Conservation (phyloP, 2,329 filamentous ascomycete species). For the Keithomyces neogunnii region DNA sequence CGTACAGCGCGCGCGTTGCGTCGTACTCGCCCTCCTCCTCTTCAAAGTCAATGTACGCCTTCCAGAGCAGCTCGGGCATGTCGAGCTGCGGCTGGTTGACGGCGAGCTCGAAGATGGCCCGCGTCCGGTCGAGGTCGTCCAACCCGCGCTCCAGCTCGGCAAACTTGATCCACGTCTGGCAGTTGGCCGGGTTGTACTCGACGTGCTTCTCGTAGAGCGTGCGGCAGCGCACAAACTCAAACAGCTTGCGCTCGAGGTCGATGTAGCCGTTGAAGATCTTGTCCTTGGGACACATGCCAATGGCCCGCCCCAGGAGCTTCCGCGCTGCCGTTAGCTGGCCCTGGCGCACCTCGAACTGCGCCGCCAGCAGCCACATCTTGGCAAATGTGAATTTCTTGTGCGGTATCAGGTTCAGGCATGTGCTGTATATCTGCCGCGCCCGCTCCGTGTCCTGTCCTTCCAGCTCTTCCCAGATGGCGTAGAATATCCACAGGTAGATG, state of each 20-base stretch:
- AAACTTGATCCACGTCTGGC: slow-evolving; percentile 93
- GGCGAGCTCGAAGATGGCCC: slow-evolving; percentile 88
- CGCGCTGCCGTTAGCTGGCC: slow-evolving; percentile 70
- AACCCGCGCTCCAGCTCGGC: slow-evolving; percentile 86
- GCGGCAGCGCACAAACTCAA: slow-evolving; percentile 87
- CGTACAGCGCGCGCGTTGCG: slow-evolving; percentile 72
- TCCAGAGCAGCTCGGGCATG: slow-evolving; percentile 98
- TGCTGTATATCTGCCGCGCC: slow-evolving; percentile 82
- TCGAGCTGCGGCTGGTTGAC: slow-evolving; percentile 76
- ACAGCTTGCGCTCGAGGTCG: slow-evolving; percentile 83
- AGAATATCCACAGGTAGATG: slow-evolving; percentile 97
- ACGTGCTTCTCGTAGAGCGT: slow-evolving; percentile 92
- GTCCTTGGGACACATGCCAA: slow-evolving; percentile 94
- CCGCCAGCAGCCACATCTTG: slow-evolving; percentile 91
- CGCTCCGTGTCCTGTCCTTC: slow-evolving; percentile 70
- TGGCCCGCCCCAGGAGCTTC: slow-evolving; percentile 81
- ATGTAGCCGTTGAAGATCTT: slow-evolving; percentile 92
- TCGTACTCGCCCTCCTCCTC: slow-evolving; percentile 92
- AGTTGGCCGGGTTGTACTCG: slow-evolving; percentile 83
- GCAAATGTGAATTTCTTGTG: slow-evolving; percentile 97
- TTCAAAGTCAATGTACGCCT: slow-evolving; percentile 97
- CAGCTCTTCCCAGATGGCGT: slow-evolving; percentile 90
- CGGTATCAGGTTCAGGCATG: slow-evolving; percentile 78
- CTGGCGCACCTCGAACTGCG: slow-evolving; percentile 88
- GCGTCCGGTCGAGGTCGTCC: slow-evolving; percentile 78